These are phyloP conservation scores for Aspergillus sp. DNA, from an alignment of 2,329 filamentous ascomycete genomes.

Conservation along the genomic window DNA sequence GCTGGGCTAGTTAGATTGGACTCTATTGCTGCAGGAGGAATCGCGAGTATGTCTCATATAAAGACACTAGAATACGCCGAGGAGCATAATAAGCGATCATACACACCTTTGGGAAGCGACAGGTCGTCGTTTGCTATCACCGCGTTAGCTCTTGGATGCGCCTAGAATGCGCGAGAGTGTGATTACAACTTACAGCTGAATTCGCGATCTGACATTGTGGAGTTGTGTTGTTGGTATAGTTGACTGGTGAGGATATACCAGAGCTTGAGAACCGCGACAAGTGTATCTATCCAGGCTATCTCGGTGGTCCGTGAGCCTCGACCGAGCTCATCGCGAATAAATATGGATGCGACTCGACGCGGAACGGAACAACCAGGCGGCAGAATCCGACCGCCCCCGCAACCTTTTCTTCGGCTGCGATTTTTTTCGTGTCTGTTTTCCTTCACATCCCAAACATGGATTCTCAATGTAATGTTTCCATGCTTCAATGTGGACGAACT, in stretches of 20 bases:
- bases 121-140: conserved; percentile 56
- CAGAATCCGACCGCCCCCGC: conserved; percentile 28
- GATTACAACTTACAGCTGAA: conserved; percentile 53
- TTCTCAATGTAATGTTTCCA: conserved; percentile 11
- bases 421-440: conserved; percentile 25
- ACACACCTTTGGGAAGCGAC: conserved; percentile 58
- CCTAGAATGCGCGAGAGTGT: conserved; percentile 9
- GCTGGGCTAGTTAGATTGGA: conserved; percentile 42
- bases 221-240: neutral
- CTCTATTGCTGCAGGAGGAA: neutral
- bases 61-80: neutral
- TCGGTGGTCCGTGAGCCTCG: neutral
- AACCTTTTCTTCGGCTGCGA: conserved; percentile 21
- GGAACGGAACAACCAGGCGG: conserved; percentile 21
- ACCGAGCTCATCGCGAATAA: conserved; percentile 10
- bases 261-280: neutral
- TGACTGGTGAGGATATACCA: neutral
- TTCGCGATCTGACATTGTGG: conserved; percentile 56
- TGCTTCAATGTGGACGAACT: no score
- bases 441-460: conserved; percentile 16
- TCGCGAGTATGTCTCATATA: neutral
- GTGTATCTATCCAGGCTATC: neutral
- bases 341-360: conserved; percentile 17
- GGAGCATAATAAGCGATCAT: neutral
- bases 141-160: conserved; percentile 21